Conservation (phyloP, 1,284 basidiomycete species). For the Schizopora paradoxa region DNA sequence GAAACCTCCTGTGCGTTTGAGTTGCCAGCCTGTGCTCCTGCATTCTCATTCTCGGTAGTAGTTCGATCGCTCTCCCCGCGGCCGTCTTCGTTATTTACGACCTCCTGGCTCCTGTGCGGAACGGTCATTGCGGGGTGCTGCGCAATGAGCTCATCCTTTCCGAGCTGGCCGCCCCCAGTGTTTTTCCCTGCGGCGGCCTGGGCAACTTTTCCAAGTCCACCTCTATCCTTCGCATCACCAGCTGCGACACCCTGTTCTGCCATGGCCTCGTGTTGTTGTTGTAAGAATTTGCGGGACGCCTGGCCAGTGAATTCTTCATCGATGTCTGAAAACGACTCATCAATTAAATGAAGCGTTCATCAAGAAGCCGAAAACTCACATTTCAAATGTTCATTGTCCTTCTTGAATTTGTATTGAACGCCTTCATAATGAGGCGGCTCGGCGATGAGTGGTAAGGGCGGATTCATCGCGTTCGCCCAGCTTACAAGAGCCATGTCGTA, state of each 20-base stretch:
- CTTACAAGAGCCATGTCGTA: constrained; percentile 71
- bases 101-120: neutral
- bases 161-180: constrained; percentile 4
- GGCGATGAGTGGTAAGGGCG: constrained; percentile 47
- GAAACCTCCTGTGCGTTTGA: neutral
- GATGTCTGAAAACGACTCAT: constrained; percentile 22
- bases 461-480: constrained; percentile 55
- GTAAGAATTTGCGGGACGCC: constrained; percentile 16
- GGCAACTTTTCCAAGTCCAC: neutral
- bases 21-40: neutral
- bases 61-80: neutral
- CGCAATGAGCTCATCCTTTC: constrained; percentile 13
- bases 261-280: constrained; percentile 15
- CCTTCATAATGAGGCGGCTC: constrained; percentile 24
- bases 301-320: constrained; percentile 11
- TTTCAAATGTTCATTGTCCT: constrained; percentile 41
- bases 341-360: constrained; percentile 33
- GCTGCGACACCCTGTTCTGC: neutral
- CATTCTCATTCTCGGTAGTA: neutral
- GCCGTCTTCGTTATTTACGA: neutral
- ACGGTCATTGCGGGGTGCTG: constrained; percentile 15
- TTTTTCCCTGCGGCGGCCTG: neutral
- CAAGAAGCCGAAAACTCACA: constrained; percentile 24
- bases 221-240: neutral
- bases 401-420: constrained; percentile 42